Percentiles rank a stretch among this genome's conserved stretches.
Conservation (phyloP, 78 protist genomes). For the Tieghemostelium lacteum region DNA sequence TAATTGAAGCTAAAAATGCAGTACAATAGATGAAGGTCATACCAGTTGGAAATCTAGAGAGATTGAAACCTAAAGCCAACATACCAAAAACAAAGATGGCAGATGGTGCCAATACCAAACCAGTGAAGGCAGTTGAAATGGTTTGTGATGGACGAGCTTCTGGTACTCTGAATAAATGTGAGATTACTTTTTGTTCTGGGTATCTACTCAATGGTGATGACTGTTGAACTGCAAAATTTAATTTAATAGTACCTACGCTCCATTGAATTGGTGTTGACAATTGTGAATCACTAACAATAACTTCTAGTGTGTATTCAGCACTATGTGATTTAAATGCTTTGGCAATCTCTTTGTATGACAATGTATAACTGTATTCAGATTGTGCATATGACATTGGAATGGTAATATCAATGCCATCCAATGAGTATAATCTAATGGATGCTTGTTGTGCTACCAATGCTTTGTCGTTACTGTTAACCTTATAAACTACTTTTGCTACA, state of each 20-base stretch:
- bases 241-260: slow-evolving; percentile 12
- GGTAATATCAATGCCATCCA: slow-evolving; percentile 1
- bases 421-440: slow-evolving; percentile 32
- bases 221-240: background rate
- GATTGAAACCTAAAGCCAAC: slow-evolving; percentile 13
- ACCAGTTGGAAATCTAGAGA: slow-evolving; percentile 32
- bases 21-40: slow-evolving; percentile 37
- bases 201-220: slow-evolving; percentile 3
- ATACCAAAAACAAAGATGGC: slow-evolving; percentile 34
- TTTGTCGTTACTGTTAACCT: slow-evolving; percentile 1
- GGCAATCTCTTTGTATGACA: slow-evolving; percentile 21
- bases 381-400: slow-evolving; percentile 1
- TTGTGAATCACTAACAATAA: slow-evolving; percentile 39
- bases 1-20: slow-evolving; percentile 26
- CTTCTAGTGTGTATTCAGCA: slow-evolving; percentile 17
- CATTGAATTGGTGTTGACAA: slow-evolving; percentile 42
- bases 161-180: slow-evolving; percentile 10
- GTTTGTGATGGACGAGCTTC: slow-evolving; percentile 36
- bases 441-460: slow-evolving; percentile 49
- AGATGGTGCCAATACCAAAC: slow-evolving; percentile 33
- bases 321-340: background rate
- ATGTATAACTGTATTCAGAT: slow-evolving; percentile 1
- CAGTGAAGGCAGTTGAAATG: slow-evolving; percentile 17
- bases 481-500: slow-evolving; percentile 13
- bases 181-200: slow-evolving; percentile 28